Evolutionary conservation across 2,329 filamentous ascomycete genomes (phyloP).

Genomic region (Trichothecium roseum): DNA sequence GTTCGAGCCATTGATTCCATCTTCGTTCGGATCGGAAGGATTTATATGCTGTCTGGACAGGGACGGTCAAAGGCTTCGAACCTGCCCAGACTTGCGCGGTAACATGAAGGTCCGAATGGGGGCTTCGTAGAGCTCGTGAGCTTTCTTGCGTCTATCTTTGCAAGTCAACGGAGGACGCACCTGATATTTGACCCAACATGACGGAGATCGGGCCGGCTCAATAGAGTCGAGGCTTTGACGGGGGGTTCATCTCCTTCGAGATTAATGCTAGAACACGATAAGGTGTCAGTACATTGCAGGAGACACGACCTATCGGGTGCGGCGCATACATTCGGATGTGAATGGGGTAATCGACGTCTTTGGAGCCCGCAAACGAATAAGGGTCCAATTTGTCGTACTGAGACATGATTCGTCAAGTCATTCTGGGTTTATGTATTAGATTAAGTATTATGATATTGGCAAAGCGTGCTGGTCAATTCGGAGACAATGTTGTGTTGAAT

Average conservation of each 20-base stretch:
- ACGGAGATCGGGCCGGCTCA: conserved; percentile 69
- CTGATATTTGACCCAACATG: conserved; percentile 80
- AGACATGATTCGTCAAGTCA: conserved; percentile 22
- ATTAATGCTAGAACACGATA: conserved; percentile 28
- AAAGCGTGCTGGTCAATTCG: background rate
- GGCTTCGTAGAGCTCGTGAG: conserved; percentile 30
- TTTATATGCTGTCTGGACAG: conserved; percentile 87
- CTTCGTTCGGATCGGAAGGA: conserved; percentile 69
- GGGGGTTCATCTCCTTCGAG: conserved; percentile 33
- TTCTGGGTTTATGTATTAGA: conserved; percentile 6
- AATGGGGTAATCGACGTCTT: conserved; percentile 66
- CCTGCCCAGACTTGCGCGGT: conserved; percentile 92
- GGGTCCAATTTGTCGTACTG: conserved; percentile 64
- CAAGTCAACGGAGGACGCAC: conserved; percentile 23
- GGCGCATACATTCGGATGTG: conserved; percentile 49
- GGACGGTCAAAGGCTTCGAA: conserved; percentile 87
- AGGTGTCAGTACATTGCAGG: conserved; percentile 8
- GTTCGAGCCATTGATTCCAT: conserved; percentile 94
- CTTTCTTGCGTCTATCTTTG: conserved; percentile 4
- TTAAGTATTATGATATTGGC: too few species aligned
- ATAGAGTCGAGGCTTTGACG: conserved; percentile 52
- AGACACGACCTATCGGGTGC: conserved; percentile 1
- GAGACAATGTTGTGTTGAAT: background rate
- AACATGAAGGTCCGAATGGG: conserved; percentile 81
- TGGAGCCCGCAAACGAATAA: conserved; percentile 89